A percentile compares a stretch with the other conserved stretches of the same genome.
These are phyloP conservation scores for Aspergillus luchuensis DNA, from an alignment of 2,329 filamentous ascomycete species.

Conservation along the genomic window DNA sequence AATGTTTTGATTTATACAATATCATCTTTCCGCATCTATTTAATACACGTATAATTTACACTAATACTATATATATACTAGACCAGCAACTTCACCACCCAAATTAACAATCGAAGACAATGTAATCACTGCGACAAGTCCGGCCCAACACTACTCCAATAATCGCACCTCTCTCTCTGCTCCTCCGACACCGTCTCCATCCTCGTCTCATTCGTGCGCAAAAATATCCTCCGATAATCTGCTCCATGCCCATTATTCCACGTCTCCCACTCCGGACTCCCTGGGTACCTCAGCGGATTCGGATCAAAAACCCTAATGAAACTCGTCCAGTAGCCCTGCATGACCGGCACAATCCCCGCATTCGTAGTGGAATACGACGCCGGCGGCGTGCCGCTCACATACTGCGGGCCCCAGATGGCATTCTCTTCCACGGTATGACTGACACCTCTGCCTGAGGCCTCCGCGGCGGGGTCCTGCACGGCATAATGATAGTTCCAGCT, in stretches of 20 bases:
- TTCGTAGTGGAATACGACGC: slow-evolving; percentile 61
- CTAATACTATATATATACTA: slow-evolving; percentile 1
- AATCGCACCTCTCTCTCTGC: slow-evolving; percentile 51
- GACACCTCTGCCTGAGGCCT: slow-evolving; percentile 61
- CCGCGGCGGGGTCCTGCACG: slow-evolving; percentile 61
- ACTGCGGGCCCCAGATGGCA: slow-evolving; percentile 67
- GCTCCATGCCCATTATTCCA: slow-evolving; percentile 41
- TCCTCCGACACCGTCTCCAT: slow-evolving; percentile 49
- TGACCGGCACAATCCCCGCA: slow-evolving; percentile 58
- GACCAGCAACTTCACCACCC: too few relatives aligned
- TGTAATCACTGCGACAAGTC: slow-evolving; percentile 48
- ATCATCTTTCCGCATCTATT: neutral
- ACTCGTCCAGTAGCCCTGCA: slow-evolving; percentile 73
- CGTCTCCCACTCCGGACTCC: slow-evolving; percentile 55
- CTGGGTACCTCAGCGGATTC: slow-evolving; percentile 55
- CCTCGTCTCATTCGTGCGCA: slow-evolving; percentile 47
- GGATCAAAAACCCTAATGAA: slow-evolving; percentile 70
- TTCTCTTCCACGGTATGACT: slow-evolving; percentile 67
- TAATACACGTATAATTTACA: neutral
- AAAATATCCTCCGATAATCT: slow-evolving; percentile 43
- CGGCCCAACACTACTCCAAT: slow-evolving; percentile 53
- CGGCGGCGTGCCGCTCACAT: slow-evolving; percentile 54
- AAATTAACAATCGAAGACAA: too few relatives aligned
- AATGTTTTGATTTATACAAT: neutral
- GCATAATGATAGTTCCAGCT: slow-evolving; percentile 72